A percentile compares a stretch with the other conserved stretches of the same genome.
phyloP scores from a whole-genome alignment of 2,329 filamentous ascomycete species.

The Chrysoporthe deuterocubensis region DNA sequence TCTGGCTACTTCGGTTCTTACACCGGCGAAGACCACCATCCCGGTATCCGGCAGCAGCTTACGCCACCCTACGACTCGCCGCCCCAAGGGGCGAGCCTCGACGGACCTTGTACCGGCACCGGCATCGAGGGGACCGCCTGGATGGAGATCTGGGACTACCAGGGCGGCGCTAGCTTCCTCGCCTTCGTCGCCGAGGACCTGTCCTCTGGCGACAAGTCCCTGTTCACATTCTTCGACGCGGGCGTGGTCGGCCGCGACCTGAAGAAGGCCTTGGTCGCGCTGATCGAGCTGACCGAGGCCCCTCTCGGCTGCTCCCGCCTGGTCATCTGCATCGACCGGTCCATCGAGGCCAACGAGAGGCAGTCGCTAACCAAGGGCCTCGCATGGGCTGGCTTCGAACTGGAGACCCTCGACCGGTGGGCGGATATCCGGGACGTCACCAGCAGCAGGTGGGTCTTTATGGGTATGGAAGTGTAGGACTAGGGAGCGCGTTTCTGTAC shows the following conservation, averaged over 20 bases:
- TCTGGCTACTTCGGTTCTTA: slow-evolving; percentile 31
- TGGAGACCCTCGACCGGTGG: slow-evolving; percentile 81
- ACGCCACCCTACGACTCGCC: slow-evolving; percentile 56
- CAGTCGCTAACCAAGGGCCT: slow-evolving; percentile 78
- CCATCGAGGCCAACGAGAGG: slow-evolving; percentile 63
- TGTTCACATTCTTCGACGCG: slow-evolving; percentile 87
- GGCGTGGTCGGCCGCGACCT: slow-evolving; percentile 74
- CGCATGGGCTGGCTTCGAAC: slow-evolving; percentile 90
- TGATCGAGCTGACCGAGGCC: slow-evolving; percentile 84
- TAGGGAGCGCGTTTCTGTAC: neutral
- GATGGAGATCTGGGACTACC: slow-evolving; percentile 85
- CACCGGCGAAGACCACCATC: slow-evolving; percentile 31
- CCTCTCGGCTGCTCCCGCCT: slow-evolving; percentile 78
- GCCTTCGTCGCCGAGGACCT: slow-evolving; percentile 76
- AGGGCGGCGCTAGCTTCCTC: slow-evolving; percentile 80
- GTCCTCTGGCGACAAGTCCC: slow-evolving; percentile 59
- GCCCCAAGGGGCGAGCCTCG: slow-evolving; percentile 28
- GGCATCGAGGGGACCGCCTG: slow-evolving; percentile 58
- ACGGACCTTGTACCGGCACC: slow-evolving; percentile 36
- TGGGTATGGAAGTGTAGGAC: slow-evolving; percentile 80
- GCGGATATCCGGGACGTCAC: slow-evolving; percentile 65
- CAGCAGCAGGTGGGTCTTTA: slow-evolving; percentile 81
- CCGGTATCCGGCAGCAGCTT: slow-evolving; percentile 32
- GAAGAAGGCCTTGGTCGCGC: slow-evolving; percentile 89
- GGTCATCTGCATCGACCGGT: slow-evolving; percentile 80